phyloP scores from a whole-genome alignment of 83 land plant genomes.

The Picea abies region DNA sequence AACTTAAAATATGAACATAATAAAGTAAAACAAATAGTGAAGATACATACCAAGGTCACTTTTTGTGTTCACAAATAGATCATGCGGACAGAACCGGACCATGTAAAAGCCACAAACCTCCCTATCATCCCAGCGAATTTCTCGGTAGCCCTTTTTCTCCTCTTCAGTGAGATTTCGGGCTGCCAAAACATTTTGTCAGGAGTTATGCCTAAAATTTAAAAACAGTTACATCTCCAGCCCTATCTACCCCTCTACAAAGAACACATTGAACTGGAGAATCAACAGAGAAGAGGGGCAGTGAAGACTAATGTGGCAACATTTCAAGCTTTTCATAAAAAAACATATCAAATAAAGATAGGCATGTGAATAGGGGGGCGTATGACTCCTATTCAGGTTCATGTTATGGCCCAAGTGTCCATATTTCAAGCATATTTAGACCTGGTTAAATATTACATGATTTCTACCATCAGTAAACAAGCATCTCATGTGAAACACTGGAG shows the following conservation, averaged over 20 bases:
- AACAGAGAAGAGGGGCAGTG: neutral
- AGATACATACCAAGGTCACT: constrained; percentile 82
- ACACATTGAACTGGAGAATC: neutral
- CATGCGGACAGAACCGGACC: constrained; percentile 95
- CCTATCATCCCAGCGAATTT: constrained; percentile 87
- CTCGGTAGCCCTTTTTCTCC: constrained; percentile 80
- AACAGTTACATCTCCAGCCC: neutral
- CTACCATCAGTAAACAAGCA: neutral
- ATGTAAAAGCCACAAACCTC: constrained; percentile 88
- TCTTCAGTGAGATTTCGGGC: constrained; percentile 92
- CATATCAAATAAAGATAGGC: too few species aligned
- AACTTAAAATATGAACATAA: constrained; percentile 3
- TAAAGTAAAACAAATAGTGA: neutral
- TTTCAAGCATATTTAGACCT: neutral
- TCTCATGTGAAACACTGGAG: neutral
- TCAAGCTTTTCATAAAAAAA: neutral
- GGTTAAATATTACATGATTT: neutral
- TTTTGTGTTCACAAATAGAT: constrained; percentile 87
- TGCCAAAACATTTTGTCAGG: constrained; percentile 16
- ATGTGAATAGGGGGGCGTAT: too few species aligned
- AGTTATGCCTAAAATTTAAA: neutral
- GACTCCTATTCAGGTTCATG: too few species aligned
- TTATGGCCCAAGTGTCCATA: neutral
- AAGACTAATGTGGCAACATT: neutral
- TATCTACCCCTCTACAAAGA: neutral